Evolutionary conservation across 805 yeast genomes (phyloP).

Genomic region (Tetrapisispora arboricola): DNA sequence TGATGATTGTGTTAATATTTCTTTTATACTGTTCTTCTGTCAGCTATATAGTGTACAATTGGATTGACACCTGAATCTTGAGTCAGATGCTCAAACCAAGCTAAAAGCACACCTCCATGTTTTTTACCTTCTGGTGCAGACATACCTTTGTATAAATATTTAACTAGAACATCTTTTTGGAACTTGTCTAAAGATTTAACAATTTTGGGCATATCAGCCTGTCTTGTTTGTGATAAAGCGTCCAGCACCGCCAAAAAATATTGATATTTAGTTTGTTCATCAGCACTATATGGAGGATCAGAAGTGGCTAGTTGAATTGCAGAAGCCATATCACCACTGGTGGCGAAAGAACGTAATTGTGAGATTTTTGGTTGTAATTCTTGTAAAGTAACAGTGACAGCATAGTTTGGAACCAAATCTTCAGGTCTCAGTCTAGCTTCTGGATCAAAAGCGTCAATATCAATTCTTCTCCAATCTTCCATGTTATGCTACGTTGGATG

Average conservation of each 20-base stretch:
- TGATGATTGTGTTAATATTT: not conserved
- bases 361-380: conserved; percentile 47
- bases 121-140: conserved; percentile 64
- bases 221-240: conserved; percentile 55
- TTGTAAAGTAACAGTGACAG: conserved; percentile 38
- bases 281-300: conserved; percentile 78
- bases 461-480: conserved; percentile 84
- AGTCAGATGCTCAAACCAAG: conserved; percentile 88
- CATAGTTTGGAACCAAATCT: conserved; percentile 50
- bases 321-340: conserved; percentile 61
- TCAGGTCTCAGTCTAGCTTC: conserved; percentile 57
- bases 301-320: conserved; percentile 57
- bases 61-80: conserved; percentile 83
- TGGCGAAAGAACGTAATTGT: conserved; percentile 50
- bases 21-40: conserved; percentile 61
- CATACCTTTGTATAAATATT: conserved; percentile 84
- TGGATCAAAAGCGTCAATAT: conserved; percentile 83
- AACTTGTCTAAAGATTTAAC: conserved; percentile 49
- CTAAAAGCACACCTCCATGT: conserved; percentile 74
- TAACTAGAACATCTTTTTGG: conserved; percentile 69
- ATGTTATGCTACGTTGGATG: conserved; percentile 2
- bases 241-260: conserved; percentile 55
- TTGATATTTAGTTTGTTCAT: conserved; percentile 34
- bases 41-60: conserved; percentile 75
- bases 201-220: conserved; percentile 53